Conservation (phyloP, 202 grass and related monocot genomes). For the Brachypodium distachyon region DNA sequence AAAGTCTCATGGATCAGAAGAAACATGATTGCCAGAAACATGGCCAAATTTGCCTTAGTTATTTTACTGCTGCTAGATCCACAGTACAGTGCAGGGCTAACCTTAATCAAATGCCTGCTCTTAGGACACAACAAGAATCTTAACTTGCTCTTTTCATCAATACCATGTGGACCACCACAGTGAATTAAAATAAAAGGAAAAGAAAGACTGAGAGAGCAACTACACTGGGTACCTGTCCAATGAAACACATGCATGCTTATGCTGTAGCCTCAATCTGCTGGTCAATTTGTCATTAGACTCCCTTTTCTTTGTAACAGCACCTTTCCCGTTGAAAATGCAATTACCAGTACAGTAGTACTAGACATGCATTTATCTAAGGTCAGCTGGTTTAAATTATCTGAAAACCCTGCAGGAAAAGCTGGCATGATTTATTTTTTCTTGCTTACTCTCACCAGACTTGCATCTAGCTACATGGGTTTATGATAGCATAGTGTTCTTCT, state of each 20-base stretch:
- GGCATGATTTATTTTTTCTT: constrained; percentile 1
- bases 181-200: not conserved
- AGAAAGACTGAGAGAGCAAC: constrained; percentile 14
- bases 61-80: constrained; percentile 34
- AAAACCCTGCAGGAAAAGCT: constrained; percentile 21
- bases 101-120: constrained; percentile 38
- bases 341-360: not conserved
- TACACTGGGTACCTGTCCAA: not conserved
- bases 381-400: not conserved
- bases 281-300: constrained; percentile 10
- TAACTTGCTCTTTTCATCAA: constrained; percentile 43
- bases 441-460: not conserved
- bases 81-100: constrained; percentile 15
- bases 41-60: constrained; percentile 35
- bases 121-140: constrained; percentile 65
- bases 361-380: not conserved
- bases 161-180: constrained; percentile 23
- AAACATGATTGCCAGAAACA: constrained; percentile 30
- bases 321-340: not conserved
- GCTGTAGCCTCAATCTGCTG: not conserved
- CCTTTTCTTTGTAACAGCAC: not conserved
- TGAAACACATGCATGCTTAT: not conserved
- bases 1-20: constrained; percentile 16
- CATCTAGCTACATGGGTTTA: constrained; percentile 14
- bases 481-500: not conserved